phyloP scores from a whole-genome alignment of 768 basidiomycete species.

The Termitomyces sp. region DNA sequence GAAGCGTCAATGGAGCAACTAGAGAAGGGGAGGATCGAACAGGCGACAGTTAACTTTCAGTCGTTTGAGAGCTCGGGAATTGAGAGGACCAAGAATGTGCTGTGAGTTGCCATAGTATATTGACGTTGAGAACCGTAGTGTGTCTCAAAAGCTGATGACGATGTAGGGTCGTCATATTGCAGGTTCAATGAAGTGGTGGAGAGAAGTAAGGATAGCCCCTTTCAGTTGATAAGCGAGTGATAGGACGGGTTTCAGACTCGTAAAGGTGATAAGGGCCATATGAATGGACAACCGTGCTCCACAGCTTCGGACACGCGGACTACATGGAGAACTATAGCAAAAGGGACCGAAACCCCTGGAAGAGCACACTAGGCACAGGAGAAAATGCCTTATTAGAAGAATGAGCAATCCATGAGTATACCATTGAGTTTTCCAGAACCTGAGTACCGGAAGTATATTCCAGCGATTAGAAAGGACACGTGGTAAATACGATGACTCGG shows the following conservation, averaged over 20 bases:
- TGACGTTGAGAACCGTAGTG: not conserved
- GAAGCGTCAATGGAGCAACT: not conserved
- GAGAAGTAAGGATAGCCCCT: not conserved
- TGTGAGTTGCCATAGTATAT: not conserved
- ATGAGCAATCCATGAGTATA: not conserved
- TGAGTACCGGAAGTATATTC: not conserved
- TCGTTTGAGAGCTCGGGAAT: not conserved
- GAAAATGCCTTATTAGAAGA: not conserved
- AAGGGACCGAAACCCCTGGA: not conserved
- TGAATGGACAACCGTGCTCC: not conserved
- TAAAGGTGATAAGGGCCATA: not conserved
- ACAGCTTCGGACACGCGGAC: not conserved
- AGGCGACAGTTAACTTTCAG: not conserved
- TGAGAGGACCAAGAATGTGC: not conserved
- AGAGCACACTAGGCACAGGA: not conserved
- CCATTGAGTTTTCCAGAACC: not conserved
- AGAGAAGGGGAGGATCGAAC: conserved; percentile 1
- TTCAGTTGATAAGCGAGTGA: not conserved
- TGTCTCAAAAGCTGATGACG: not conserved
- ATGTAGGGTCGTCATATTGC: not conserved
- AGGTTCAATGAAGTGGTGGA: not conserved
- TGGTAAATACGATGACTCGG: not conserved
- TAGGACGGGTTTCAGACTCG: not conserved
- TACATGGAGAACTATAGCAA: not conserved
- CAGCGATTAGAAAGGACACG: not conserved